Evolutionary conservation across 805 yeast genomes (phyloP).

Genomic region (Cyberlindnera maritima): DNA sequence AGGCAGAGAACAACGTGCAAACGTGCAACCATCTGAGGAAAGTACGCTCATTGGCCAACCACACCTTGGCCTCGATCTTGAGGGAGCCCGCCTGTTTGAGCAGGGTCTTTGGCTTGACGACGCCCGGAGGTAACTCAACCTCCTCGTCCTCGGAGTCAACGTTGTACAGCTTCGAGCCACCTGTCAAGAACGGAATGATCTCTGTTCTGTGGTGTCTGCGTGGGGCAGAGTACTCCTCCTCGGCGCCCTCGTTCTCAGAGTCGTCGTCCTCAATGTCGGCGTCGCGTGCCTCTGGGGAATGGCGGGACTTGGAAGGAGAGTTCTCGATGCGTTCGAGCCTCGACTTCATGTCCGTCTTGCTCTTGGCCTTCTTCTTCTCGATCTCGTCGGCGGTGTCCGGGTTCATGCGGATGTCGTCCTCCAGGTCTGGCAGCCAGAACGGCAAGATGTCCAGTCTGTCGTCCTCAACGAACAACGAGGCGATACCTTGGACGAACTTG

Average conservation of each 20-base stretch:
- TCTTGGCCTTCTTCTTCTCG: slow-evolving; percentile 49
- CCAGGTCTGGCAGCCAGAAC: slow-evolving; percentile 92
- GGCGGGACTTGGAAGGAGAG: neutral
- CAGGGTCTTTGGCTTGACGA: slow-evolving; percentile 71
- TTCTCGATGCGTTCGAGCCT: slow-evolving; percentile 34
- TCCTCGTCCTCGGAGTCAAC: slow-evolving; percentile 88
- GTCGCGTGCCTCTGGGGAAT: slow-evolving; percentile 22
- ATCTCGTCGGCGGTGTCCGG: slow-evolving; percentile 79
- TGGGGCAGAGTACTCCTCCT: slow-evolving; percentile 25
- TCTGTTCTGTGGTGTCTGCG: slow-evolving; percentile 28
- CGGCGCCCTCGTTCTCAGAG: slow-evolving; percentile 38
- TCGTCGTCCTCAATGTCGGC: slow-evolving; percentile 57
- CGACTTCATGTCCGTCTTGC: slow-evolving; percentile 37
- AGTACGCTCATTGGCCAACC: slow-evolving; percentile 98
- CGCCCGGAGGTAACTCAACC: slow-evolving; percentile 84
- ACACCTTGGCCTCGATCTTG: slow-evolving; percentile 94
- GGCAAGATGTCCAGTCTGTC: slow-evolving; percentile 89
- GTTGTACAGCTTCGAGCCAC: slow-evolving; percentile 46
- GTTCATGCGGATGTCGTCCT: slow-evolving; percentile 68
- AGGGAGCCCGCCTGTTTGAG: slow-evolving; percentile 89
- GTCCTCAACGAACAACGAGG: slow-evolving; percentile 83
- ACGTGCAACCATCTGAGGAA: slow-evolving; percentile 94
- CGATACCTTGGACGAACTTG: slow-evolving; percentile 89
- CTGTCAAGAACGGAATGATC: slow-evolving; percentile 34
- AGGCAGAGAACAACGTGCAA: slow-evolving; percentile 75